phyloP scores from a whole-genome alignment of 2,329 filamentous ascomycete species.

The Colletotrichum sp. region DNA sequence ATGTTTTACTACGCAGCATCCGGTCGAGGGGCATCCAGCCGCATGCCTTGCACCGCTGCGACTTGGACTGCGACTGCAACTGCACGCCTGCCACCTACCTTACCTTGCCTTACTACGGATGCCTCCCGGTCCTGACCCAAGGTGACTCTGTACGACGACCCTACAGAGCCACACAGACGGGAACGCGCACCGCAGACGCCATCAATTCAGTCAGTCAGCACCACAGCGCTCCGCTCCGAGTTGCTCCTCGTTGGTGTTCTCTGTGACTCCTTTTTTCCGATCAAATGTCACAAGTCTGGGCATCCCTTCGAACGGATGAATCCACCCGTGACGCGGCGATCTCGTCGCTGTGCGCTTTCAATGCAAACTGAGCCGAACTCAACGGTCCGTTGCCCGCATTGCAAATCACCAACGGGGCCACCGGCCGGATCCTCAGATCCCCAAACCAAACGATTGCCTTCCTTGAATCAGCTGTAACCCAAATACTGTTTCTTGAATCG shows the following conservation, averaged over 20 bases:
- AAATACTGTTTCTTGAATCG: not conserved
- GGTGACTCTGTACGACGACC: not conserved
- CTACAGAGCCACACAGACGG: not conserved
- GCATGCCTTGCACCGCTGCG: not conserved
- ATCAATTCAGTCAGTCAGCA: not conserved
- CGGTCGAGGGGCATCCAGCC: not conserved
- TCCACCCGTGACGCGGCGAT: conserved; percentile 3
- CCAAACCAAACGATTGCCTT: not conserved
- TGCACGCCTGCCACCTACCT: not conserved
- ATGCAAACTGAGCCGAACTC: not conserved
- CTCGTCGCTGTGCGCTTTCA: not conserved
- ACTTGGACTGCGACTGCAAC: not conserved
- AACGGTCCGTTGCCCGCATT: not conserved
- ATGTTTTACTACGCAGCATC: conserved; percentile 21
- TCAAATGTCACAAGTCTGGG: conserved; percentile 14
- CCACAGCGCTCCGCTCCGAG: not conserved
- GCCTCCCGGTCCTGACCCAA: not conserved
- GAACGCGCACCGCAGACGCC: not conserved
- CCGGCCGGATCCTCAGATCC: not conserved
- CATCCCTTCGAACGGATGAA: conserved; percentile 18
- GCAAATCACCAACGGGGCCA: not conserved
- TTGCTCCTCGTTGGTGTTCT: not conserved
- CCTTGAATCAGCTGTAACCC: not conserved
- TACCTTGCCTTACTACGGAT: not conserved
- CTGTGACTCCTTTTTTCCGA: not conserved